Conservation (phyloP, 345 rosid genomes). For the Eucalyptus erythrocorys region DNA sequence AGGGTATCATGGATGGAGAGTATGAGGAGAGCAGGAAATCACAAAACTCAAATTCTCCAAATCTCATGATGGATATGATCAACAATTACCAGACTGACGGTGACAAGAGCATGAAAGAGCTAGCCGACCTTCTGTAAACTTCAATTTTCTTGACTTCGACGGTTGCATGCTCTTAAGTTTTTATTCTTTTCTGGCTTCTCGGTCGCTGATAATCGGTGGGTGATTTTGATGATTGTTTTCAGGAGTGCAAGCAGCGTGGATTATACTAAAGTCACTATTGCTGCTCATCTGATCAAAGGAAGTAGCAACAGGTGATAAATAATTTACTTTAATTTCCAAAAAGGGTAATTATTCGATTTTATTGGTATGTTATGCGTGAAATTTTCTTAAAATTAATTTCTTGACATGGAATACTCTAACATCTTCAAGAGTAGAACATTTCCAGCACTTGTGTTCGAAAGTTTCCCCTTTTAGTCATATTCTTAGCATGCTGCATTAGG, state of each 20-base stretch:
- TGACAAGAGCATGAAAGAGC: neutral
- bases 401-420: neutral
- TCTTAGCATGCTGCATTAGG: neutral
- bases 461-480: neutral
- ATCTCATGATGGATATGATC: constrained; percentile 2
- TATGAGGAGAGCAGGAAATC: constrained; percentile 1
- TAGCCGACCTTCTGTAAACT: neutral
- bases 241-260: constrained; percentile 4
- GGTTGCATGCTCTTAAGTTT: neutral
- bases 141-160: neutral
- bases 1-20: constrained; percentile 15
- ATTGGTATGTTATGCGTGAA: neutral
- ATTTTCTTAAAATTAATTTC: neutral
- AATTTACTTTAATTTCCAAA: neutral
- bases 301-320: neutral
- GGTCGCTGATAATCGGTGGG: neutral
- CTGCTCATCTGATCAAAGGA: constrained; percentile 1
- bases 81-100: neutral
- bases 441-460: neutral
- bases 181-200: neutral
- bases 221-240: neutral
- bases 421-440: neutral
- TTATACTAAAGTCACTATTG: neutral
- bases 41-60: neutral
- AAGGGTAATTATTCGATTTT: neutral